Evolutionary conservation across 176 grass and related monocot genomes (phyloP).

Genomic region (Triticum aestivum): IWGSC_CS_RefSeq_v2.1 NC_057813.1:146308525-146309024

Average conservation of each 20-base stretch:
- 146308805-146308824: background rate
- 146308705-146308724: slow-evolving; percentile 85
- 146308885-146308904: too few relatives aligned
- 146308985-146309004: background rate
- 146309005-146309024: too few relatives aligned
- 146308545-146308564: background rate
- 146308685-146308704: slow-evolving; percentile 54
- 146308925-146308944: too few relatives aligned
- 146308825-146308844: background rate
- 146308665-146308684: slow-evolving; percentile 79
- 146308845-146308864: too few relatives aligned
- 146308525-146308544: background rate
- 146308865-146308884: too few relatives aligned
- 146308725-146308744: slow-evolving; percentile 72
- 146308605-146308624: slow-evolving; percentile 19
- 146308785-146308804: background rate
- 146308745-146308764: slow-evolving; percentile 63
- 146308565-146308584: background rate
- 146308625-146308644: slow-evolving; percentile 46
- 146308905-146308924: too few relatives aligned
- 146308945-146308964: background rate
- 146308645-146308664: slow-evolving; percentile 41
- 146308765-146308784: slow-evolving; percentile 75
- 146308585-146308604: slow-evolving; percentile 21
- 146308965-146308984: background rate